Base-by-base conservation (phyloP, 139 green algal species). In the Picochlorum sp. region DNA sequence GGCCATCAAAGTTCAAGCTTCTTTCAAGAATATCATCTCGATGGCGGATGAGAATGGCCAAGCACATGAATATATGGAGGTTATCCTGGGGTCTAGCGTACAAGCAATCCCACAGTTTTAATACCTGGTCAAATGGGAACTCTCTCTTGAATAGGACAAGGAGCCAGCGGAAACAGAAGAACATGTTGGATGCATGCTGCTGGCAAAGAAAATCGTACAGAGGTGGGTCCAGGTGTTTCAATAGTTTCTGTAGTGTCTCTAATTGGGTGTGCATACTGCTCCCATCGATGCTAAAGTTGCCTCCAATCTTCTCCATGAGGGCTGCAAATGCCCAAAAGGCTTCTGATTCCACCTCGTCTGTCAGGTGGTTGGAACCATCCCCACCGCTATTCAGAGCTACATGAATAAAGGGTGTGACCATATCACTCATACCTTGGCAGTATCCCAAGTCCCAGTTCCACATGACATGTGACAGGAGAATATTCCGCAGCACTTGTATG, bases 131-230 rank as follows among this genome's bases (percentile, higher is more conserved):
- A 64, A 89, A 90, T 23, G 68, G 38, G 58, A 97, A 92, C 74
- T 97, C 90, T 4, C 90, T 77, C 70, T 97, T 97, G 74, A 96
- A 95, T 60, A 75, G 74, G 38, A 97, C 83, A 50, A 97, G 86
- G 26, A 97, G 45, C 90, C 90, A 97, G 30, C 90, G 78, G 72
- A 95, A 97, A 69, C 64, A 79, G 72, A 94, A 97, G 82, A 93
- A 95, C 73, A 88, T 89, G 75, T 82, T 83, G 31, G 88, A 74
- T 67, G 77, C 86, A 69, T 90, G 89, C 1, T 66, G 45, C 3
- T 49, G 51, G 62, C 79, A 68, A 38, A 97, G 69, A 70, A 83
- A 78, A 16, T 79, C 76, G 50, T 92, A 69, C 45, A 97, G 76
- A 47, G 73, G 78, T 0, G 87, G 85, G 71, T 97, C 90, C 69